Conservation (phyloP, 768 basidiomycete species). For the Mycena chlorophos region DNA sequence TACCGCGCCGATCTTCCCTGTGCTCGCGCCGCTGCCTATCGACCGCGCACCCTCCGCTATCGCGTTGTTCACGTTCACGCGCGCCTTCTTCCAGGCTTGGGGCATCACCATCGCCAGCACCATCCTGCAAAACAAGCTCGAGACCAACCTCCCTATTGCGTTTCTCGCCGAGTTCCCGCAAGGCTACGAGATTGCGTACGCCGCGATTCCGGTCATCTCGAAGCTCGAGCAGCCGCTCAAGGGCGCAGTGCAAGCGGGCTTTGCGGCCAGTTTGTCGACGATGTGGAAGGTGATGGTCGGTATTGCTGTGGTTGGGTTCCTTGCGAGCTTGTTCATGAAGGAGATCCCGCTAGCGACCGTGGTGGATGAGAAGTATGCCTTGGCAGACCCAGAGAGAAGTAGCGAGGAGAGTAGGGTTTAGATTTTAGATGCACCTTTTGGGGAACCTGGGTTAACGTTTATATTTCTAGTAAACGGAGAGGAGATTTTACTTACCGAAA, state of each 20-base stretch:
- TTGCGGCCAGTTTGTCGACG: conserved; percentile 36
- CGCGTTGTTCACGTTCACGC: conserved; percentile 33
- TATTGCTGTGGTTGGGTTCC: conserved; percentile 37
- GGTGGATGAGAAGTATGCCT: conserved; percentile 30
- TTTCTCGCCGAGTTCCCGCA: conserved; percentile 8
- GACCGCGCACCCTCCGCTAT: conserved; percentile 37
- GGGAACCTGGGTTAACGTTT: too few relatives aligned
- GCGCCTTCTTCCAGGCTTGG: conserved; percentile 27
- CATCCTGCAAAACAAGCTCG: conserved; percentile 44
- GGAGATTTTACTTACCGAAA: too few relatives aligned
- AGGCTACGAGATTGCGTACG: conserved; percentile 8
- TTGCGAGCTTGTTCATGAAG: conserved; percentile 34
- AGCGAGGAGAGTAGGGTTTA: too few relatives aligned
- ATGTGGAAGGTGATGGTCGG: conserved; percentile 46
- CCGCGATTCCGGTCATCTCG: conserved; percentile 17
- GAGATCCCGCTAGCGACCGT: conserved; percentile 30
- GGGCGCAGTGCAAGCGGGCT: conserved; percentile 39
- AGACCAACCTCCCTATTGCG: conserved; percentile 9
- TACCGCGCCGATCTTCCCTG: conserved; percentile 33
- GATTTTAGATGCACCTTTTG: too few relatives aligned
- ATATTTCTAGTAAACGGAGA: too few relatives aligned
- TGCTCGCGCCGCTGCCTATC: conserved; percentile 38
- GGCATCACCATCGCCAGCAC: conserved; percentile 23
- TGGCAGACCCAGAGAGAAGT: too few relatives aligned
- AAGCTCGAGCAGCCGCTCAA: conserved; percentile 23